These are phyloP conservation scores for Kluyveromyces wickerhamii DNA, from an alignment of 805 yeast genomes.

Conservation along the genomic window DNA sequence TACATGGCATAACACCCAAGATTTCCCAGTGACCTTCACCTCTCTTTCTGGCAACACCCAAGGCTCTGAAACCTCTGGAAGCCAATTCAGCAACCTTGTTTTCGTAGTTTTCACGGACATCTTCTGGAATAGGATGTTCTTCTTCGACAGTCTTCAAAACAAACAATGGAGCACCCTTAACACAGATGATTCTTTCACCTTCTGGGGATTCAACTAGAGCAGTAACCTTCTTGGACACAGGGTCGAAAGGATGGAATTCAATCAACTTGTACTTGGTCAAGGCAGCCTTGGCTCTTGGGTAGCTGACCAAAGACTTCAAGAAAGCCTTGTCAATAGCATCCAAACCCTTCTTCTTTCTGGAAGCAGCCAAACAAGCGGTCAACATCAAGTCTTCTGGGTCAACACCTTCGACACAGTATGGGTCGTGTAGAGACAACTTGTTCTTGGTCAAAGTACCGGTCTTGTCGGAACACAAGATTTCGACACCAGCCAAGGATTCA, in stretches of 20 bases:
- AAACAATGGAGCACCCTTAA: constrained; percentile 97
- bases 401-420: constrained; percentile 96
- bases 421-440: constrained; percentile 92
- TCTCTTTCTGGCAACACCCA: constrained; percentile 98
- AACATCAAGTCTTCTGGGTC: constrained; percentile 93
- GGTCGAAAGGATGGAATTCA: constrained; percentile 96
- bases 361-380: constrained; percentile 96
- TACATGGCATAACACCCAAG: constrained; percentile 96
- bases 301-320: constrained; percentile 77
- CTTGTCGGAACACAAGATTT: constrained; percentile 94
- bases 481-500: constrained; percentile 96
- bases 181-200: constrained; percentile 92
- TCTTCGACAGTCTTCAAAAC: constrained; percentile 95
- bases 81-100: constrained; percentile 97
- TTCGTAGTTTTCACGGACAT: constrained; percentile 87
- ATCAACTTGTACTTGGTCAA: constrained; percentile 88
- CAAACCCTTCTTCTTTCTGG: constrained; percentile 96
- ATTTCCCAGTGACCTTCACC: constrained; percentile 99
- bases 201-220: constrained; percentile 94
- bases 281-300: constrained; percentile 91
- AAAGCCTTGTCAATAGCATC: constrained; percentile 97
- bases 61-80: constrained; percentile 95
- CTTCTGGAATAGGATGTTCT: constrained; percentile 94
- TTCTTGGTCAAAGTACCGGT: constrained; percentile 98
- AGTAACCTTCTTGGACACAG: constrained; percentile 93